Conservation (phyloP, 2,329 filamentous ascomycete genomes). For the Colletotrichum australisinense region DNA sequence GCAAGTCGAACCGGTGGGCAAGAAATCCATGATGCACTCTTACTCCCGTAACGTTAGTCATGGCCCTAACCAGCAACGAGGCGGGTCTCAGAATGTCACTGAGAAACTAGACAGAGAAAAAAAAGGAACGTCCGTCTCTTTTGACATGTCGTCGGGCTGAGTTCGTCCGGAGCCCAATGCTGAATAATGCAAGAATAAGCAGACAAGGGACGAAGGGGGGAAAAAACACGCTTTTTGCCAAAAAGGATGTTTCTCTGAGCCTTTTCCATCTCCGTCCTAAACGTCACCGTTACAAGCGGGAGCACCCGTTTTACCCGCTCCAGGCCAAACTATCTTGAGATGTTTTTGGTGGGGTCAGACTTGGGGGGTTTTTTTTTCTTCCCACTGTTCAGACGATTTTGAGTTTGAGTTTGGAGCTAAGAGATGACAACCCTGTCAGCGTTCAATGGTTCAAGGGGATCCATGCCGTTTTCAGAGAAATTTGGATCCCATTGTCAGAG, state of each 20-base stretch:
- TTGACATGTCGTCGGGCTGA: neutral
- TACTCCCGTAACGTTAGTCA: neutral
- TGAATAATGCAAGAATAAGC: neutral
- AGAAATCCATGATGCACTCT: neutral
- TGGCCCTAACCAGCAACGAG: neutral
- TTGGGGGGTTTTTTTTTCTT: neutral
- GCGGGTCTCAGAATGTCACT: neutral
- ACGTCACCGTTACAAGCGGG: slow-evolving; percentile 13
- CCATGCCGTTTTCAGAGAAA: neutral
- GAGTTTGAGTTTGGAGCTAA: slow-evolving; percentile 16
- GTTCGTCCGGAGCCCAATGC: neutral
- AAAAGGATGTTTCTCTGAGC: no score
- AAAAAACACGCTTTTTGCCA: no score
- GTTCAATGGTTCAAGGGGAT: neutral
- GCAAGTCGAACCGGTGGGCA: neutral
- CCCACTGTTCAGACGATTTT: neutral
- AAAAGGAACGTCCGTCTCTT: neutral
- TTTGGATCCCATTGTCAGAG: neutral
- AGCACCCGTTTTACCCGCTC: neutral
- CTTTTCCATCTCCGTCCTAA: neutral
- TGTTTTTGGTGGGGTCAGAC: neutral
- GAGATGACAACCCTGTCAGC: neutral
- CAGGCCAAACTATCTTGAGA: neutral
- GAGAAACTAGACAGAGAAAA: neutral
- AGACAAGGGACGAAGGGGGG: neutral